These are phyloP conservation scores for Arxiozyma telluris DNA, from an alignment of 1,139 yeast genomes.

Conservation along the genomic window DNA sequence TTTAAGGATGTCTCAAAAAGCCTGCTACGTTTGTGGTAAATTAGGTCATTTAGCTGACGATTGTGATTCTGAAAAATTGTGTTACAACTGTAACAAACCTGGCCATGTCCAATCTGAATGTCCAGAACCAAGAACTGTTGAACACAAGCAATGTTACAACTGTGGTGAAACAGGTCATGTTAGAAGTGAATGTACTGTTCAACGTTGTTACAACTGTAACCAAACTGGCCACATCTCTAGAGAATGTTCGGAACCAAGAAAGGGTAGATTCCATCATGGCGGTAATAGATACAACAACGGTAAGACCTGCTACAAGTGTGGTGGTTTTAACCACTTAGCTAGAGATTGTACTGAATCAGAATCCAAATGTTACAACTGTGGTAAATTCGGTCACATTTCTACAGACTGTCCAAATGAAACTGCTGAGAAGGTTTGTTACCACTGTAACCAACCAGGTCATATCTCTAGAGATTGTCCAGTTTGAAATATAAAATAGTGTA, in stretches of 20 bases:
- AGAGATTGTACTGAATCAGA: conserved; percentile 76
- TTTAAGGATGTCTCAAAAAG: conserved; percentile 57
- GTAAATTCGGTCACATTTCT: conserved; percentile 80
- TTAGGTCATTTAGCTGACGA: conserved; percentile 85
- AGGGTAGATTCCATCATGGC: conserved; percentile 12
- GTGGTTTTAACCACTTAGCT: conserved; percentile 89
- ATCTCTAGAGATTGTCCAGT: conserved; percentile 72
- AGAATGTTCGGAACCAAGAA: conserved; percentile 48
- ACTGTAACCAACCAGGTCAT: conserved; percentile 87
- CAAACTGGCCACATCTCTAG: conserved; percentile 77
- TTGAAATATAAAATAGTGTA: conserved; percentile 1
- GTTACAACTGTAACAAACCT: conserved; percentile 88
- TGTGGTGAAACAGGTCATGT: conserved; percentile 75
- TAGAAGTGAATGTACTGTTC: conserved; percentile 58
- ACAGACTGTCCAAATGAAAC: conserved; percentile 60
- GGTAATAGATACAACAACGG: conserved; percentile 8
- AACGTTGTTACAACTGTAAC: conserved; percentile 79
- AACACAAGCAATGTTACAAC: conserved; percentile 78
- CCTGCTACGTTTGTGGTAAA: conserved; percentile 89
- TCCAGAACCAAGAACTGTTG: conserved; percentile 76
- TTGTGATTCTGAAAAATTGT: conserved; percentile 74
- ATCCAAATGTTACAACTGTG: conserved; percentile 87
- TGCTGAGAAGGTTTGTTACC: conserved; percentile 60
- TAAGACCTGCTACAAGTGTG: conserved; percentile 72
- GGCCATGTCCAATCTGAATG: conserved; percentile 88